Evolutionary conservation across 202 grass and related monocot genomes (phyloP), one percentile per base, ranked within the genome.

Genomic region (Panicum hallii): DNA sequence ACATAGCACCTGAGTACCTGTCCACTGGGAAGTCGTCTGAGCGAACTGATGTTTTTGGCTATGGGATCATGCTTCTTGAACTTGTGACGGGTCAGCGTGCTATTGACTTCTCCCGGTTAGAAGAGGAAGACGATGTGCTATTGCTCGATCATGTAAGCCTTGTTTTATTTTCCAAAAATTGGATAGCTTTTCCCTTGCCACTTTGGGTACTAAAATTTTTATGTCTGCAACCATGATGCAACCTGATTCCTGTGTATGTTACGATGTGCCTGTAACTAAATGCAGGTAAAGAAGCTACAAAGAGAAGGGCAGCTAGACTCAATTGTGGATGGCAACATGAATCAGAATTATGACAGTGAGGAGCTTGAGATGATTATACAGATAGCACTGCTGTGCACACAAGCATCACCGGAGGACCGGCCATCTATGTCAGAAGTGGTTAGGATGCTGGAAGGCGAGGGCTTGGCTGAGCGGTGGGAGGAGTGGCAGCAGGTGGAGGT

Each of bases 1-100:
- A 98, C 72, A 98, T 98, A 63, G 95, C 95, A 68, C 95, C 95
- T n/a, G 95, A 98, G 44, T 98, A 98, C 87, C 81, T 98, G 9
- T 98, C 93, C 7, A 98, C 95, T 34, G 95, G 95, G 70, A 98
- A 93, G 82, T 98, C 93, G 0, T 95, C 93, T 9, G 89, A 91
- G 63, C 93, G 90, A 64, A 98, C 93, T 0, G 95, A 98, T 87
- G 93, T 98, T 87, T 98, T 95, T 75, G 95, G 95, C n/a, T 98
- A 95, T 5, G 95, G 95, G 47, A 89, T 95, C 73, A 98, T 95
- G 95, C 91, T 98, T 75, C 89, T 98, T 77, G 95, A 98, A 56
- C 88, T 98, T 52, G 86, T 98, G 68, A 98, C 95, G 12, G 93
- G 95, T 22, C 95, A 95, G 72, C 91, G 89, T 0, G 95, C 95